phyloP scores from a whole-genome alignment of 148 eudicot species.

The Vaccinium vitisidaea region DNA sequence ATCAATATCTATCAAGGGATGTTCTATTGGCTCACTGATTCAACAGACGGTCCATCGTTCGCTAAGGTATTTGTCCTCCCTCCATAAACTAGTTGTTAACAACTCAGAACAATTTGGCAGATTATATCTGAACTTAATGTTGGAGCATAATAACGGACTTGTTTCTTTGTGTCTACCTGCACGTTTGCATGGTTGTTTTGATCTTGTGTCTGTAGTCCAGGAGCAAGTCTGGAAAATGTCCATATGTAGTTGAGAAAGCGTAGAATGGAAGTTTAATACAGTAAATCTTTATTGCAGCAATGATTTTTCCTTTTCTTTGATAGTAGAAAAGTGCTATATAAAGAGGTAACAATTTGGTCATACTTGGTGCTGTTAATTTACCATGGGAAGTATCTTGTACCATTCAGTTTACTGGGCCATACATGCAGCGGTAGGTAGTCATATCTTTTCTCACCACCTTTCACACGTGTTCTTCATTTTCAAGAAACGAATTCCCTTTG shows the following conservation, averaged over 20 bases:
- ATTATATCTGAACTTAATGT: not conserved
- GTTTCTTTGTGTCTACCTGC: not conserved
- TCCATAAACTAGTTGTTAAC: not conserved
- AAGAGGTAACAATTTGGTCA: not conserved
- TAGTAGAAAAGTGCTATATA: not conserved
- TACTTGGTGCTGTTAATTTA: not conserved
- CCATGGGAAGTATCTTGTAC: not conserved
- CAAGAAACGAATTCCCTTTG: not conserved
- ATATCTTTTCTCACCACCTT: not conserved
- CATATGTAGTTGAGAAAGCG: not conserved
- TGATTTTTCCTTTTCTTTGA: not conserved
- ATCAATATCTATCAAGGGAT: conserved; percentile 73
- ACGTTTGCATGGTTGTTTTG: not conserved
- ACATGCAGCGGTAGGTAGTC: not conserved
- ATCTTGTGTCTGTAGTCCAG: too few relatives aligned
- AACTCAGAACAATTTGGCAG: not conserved
- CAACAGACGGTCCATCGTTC: conserved; percentile 68
- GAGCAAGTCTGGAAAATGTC: not conserved
- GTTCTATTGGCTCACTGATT: conserved; percentile 93
- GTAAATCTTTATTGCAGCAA: not conserved
- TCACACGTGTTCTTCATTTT: not conserved
- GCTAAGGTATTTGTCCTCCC: conserved; percentile 57
- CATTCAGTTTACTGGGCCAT: not conserved
- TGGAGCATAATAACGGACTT: not conserved
- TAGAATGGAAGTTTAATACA: not conserved